phyloP scores from a whole-genome alignment of 139 green algal genomes.

The Yamagishiella unicocca region DNA sequence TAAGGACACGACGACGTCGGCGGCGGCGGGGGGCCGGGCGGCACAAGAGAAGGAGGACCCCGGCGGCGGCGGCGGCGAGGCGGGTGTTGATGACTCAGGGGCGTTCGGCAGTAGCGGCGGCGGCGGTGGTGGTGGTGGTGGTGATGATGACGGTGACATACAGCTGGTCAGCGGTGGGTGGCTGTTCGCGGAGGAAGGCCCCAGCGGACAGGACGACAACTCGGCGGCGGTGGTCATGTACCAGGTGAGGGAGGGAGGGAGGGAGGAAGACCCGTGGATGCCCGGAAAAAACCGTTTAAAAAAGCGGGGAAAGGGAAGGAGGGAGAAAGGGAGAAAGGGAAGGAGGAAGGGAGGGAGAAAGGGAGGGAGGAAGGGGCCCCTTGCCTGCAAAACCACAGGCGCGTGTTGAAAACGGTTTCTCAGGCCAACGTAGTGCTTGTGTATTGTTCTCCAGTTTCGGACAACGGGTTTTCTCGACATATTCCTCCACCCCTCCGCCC shows the following conservation, averaged over 20 bases:
- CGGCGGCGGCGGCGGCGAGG: background rate
- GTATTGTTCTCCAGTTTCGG: background rate
- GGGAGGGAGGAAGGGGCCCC: background rate
- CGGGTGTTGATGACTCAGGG: background rate
- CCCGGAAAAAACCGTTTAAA: too few relatives aligned
- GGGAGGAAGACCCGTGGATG: background rate
- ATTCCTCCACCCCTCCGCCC: too few relatives aligned
- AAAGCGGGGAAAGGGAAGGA: background rate
- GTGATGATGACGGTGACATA: background rate
- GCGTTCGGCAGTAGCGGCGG: background rate
- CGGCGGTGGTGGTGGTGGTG: background rate
- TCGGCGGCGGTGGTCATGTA: constrained; percentile 78
- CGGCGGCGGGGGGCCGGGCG: background rate
- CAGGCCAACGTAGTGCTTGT: background rate
- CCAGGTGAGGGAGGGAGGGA: constrained; percentile 63
- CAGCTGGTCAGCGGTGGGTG: background rate
- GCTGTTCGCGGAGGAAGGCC: constrained; percentile 54
- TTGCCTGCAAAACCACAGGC: too few relatives aligned
- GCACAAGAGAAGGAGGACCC: background rate
- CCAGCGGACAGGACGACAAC: constrained; percentile 87
- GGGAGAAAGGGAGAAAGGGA: background rate
- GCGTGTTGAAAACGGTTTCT: too few relatives aligned
- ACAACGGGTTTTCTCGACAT: background rate
- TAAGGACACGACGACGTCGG: background rate
- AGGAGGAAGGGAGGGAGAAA: background rate